These are phyloP conservation scores for Erodium maritimum DNA, from an alignment of 345 rosid species.

Conservation along the genomic window DNA sequence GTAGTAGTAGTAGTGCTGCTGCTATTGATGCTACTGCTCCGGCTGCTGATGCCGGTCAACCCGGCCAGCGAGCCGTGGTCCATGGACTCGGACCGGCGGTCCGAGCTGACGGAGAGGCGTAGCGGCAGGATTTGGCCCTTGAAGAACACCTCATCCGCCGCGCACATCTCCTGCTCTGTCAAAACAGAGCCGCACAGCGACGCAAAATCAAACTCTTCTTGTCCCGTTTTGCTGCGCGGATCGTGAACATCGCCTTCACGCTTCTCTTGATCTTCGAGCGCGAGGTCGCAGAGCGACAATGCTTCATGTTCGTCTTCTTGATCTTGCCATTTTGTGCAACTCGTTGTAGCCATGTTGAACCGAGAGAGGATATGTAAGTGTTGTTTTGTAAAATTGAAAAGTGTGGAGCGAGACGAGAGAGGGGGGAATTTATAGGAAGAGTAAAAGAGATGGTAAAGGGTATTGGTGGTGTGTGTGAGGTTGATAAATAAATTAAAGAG, in stretches of 20 bases:
- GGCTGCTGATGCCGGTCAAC: constrained; percentile 11
- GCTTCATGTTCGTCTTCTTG: constrained; percentile 17
- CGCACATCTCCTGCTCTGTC: constrained; percentile 9
- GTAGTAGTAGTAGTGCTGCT: constrained; percentile 9
- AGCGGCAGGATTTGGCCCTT: constrained; percentile 16
- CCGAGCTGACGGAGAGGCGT: constrained; percentile 8
- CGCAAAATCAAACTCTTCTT: constrained; percentile 13
- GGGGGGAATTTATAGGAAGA: background rate
- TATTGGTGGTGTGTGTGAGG: too few relatives aligned
- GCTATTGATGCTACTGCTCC: constrained; percentile 17
- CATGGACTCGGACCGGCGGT: constrained; percentile 11
- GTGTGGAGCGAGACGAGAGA: background rate
- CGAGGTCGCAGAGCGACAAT: constrained; percentile 12
- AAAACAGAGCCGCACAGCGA: constrained; percentile 3
- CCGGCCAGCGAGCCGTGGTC: constrained; percentile 10
- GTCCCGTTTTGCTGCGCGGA: background rate
- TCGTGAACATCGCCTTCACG: background rate
- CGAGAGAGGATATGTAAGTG: background rate
- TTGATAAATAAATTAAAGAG: too few relatives aligned
- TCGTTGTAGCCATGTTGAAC: background rate
- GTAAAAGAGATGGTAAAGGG: background rate
- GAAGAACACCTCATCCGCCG: constrained; percentile 18
- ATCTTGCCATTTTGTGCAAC: background rate
- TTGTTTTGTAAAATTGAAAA: background rate
- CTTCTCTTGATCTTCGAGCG: background rate